Evolutionary conservation across 1,284 basidiomycete species (phyloP).

Genomic region (Coriolopsis trogii): DNA sequence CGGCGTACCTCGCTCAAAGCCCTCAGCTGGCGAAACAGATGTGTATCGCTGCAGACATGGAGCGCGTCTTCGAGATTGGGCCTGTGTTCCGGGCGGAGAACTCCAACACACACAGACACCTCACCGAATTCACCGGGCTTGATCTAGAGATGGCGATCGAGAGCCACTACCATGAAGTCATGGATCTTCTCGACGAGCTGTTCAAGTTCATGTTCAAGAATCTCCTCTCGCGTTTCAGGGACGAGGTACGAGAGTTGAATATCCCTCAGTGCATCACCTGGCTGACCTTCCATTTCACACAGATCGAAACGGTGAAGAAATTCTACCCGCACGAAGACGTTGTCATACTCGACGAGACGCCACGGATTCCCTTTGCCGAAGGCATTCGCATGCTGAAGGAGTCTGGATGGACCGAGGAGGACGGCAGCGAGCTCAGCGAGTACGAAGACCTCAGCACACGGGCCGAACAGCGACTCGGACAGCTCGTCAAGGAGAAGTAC

Average conservation of each 20-base stretch:
- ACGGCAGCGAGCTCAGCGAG: slow-evolving; percentile 53
- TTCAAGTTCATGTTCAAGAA: slow-evolving; percentile 43
- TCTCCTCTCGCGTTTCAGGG: slow-evolving; percentile 34
- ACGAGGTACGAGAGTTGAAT: slow-evolving; percentile 38
- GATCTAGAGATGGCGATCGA: slow-evolving; percentile 77
- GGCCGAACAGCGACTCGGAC: slow-evolving; percentile 62
- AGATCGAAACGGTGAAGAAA: slow-evolving; percentile 58
- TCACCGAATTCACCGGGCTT: slow-evolving; percentile 77
- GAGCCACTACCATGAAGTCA: slow-evolving; percentile 64
- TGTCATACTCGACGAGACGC: slow-evolving; percentile 50
- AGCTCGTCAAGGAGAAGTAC: slow-evolving; percentile 67
- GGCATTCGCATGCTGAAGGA: slow-evolving; percentile 60
- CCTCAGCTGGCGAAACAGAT: slow-evolving; percentile 79
- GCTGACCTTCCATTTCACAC: background rate
- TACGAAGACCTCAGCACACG: slow-evolving; percentile 47
- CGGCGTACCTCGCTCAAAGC: slow-evolving; percentile 70
- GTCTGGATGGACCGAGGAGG: slow-evolving; percentile 48
- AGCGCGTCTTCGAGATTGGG: slow-evolving; percentile 72
- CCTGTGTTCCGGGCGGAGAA: slow-evolving; percentile 77
- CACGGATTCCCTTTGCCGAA: slow-evolving; percentile 56
- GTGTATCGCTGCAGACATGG: slow-evolving; percentile 76
- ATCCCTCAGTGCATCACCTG: background rate
- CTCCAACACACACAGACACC: slow-evolving; percentile 73
- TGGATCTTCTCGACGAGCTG: slow-evolving; percentile 43
- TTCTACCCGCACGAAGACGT: slow-evolving; percentile 62